Evolutionary conservation across 345 rosid species (phyloP).

Genomic region (Eucalyptus pauciflora): DNA sequence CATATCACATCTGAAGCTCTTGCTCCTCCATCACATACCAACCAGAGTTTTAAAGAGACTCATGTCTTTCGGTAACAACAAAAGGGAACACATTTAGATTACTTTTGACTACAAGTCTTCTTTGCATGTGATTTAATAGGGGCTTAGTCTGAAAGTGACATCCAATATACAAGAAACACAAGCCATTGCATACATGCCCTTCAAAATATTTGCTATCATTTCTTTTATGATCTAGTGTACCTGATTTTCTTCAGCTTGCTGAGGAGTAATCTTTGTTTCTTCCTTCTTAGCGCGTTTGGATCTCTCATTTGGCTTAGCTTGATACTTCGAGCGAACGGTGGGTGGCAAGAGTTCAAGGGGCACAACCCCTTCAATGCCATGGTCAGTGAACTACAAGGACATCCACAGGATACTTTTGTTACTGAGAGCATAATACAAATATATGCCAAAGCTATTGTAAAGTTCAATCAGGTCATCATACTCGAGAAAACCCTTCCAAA

Average conservation of each 20-base stretch:
- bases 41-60: background rate
- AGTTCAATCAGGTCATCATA: conserved; percentile 9
- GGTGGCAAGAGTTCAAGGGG: conserved; percentile 78
- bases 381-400: conserved; percentile 75
- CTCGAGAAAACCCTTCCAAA: conserved; percentile 92
- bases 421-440: background rate
- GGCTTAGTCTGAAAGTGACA: background rate
- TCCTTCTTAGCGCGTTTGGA: conserved; percentile 91
- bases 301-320: conserved; percentile 77
- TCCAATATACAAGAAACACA: background rate
- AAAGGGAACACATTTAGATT: background rate
- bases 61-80: background rate
- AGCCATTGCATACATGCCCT: background rate
- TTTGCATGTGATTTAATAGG: background rate
- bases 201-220: background rate
- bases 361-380: conserved; percentile 94
- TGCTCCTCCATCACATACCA: background rate
- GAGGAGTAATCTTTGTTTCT: conserved; percentile 42
- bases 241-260: conserved; percentile 63
- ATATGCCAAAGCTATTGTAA: background rate
- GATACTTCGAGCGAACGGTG: conserved; percentile 70
- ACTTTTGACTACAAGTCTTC: background rate
- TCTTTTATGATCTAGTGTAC: conserved; percentile 1
- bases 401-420: background rate
- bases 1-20: background rate